These are phyloP conservation scores for Penicillium corylophilum DNA, from an alignment of 2,329 filamentous ascomycete species.

Conservation along the genomic window DNA sequence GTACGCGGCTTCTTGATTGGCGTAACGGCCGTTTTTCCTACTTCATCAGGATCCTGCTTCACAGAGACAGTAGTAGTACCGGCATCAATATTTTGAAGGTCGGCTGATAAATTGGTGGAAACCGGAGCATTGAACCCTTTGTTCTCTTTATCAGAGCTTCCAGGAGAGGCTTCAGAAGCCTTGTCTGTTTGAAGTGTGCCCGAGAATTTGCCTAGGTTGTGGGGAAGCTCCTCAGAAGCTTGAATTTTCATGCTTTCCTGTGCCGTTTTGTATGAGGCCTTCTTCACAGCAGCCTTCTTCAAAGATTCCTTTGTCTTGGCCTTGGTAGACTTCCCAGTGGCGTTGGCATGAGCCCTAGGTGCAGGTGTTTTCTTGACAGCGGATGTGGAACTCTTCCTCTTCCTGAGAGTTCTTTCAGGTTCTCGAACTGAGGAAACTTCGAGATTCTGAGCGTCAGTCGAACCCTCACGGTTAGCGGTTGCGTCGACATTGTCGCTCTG, in stretches of 20 bases:
- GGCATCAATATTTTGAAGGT: slow-evolving; percentile 19
- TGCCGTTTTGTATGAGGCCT: neutral
- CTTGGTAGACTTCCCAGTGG: neutral
- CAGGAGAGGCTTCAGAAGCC: neutral
- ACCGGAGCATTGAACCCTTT: slow-evolving; percentile 9
- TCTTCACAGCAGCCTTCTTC: neutral
- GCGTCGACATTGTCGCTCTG: neutral
- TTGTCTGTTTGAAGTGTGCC: slow-evolving; percentile 1
- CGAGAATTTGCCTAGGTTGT: slow-evolving; percentile 51
- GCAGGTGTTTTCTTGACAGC: neutral
- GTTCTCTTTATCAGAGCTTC: slow-evolving; percentile 9
- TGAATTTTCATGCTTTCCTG: neutral
- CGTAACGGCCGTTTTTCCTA: neutral
- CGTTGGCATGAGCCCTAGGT: neutral
- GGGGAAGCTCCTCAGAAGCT: slow-evolving; percentile 50
- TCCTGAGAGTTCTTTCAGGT: neutral
- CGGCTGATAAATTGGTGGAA: slow-evolving; percentile 1
- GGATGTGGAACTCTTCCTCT: neutral
- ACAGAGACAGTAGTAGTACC: slow-evolving; percentile 10
- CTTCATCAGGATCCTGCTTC: neutral
- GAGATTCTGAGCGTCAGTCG: neutral
- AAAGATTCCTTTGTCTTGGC: neutral
- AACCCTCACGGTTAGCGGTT: neutral
- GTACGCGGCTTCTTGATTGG: slow-evolving; percentile 26
- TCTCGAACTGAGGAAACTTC: neutral